phyloP scores from a whole-genome alignment of 1,284 basidiomycete genomes.

The Melampsora americana region DNA sequence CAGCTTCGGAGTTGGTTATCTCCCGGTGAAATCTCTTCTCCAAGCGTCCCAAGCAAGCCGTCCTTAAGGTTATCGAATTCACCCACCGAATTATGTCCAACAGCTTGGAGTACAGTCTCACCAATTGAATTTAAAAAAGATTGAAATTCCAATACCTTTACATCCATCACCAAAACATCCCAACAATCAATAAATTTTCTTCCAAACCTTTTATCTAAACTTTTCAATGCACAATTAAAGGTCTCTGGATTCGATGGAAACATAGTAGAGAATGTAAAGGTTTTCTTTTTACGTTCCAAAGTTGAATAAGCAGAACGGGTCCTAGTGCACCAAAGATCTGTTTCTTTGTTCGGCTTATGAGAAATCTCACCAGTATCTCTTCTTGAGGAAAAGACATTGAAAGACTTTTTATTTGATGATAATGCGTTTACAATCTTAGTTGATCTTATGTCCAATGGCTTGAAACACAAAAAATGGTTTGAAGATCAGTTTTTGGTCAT shows the following conservation, averaged over 20 bases:
- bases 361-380: constrained; percentile 31
- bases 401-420: background rate
- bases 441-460: constrained; percentile 20
- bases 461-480: constrained; percentile 3
- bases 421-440: constrained; percentile 18
- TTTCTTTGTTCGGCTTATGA: constrained; percentile 16
- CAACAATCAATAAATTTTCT: constrained; percentile 33
- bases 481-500: background rate
- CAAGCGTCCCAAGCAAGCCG: background rate
- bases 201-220: constrained; percentile 21
- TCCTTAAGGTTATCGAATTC: background rate
- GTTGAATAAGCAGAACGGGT: constrained; percentile 27
- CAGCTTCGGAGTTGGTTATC: background rate
- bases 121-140: constrained; percentile 20
- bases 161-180: constrained; percentile 42
- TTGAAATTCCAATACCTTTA: constrained; percentile 15
- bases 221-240: constrained; percentile 19
- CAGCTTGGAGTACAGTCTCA: background rate
- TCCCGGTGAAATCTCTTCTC: background rate
- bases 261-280: constrained; percentile 15
- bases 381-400: constrained; percentile 22
- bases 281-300: constrained; percentile 20
- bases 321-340: constrained; percentile 28
- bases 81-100: constrained; percentile 11
- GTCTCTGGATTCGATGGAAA: constrained; percentile 8